Evolutionary conservation across 305 asterid genomes (phyloP).

Genomic region (Andrographis paniculata): DNA sequence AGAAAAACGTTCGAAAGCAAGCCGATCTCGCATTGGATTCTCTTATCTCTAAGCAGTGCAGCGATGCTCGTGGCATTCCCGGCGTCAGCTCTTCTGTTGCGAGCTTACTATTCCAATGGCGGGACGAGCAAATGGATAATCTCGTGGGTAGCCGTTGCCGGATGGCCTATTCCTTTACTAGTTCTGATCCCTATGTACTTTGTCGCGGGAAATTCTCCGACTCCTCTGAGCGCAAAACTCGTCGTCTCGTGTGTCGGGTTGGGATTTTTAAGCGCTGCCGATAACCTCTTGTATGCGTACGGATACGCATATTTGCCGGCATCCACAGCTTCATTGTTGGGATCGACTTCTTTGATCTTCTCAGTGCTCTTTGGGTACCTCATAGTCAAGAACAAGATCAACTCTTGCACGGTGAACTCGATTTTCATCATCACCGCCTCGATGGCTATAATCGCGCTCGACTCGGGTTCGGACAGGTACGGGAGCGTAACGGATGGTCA

Average conservation of each 20-base stretch:
- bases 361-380: constrained; percentile 68
- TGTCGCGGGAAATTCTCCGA: constrained; percentile 39
- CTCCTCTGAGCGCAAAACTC: constrained; percentile 54
- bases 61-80: constrained; percentile 81
- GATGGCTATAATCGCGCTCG: constrained; percentile 74
- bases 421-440: constrained; percentile 65
- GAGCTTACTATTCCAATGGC: constrained; percentile 70
- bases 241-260: constrained; percentile 38
- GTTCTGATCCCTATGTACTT: constrained; percentile 56
- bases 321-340: constrained; percentile 79
- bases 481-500: constrained; percentile 36
- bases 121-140: constrained; percentile 86
- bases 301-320: constrained; percentile 90
- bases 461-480: constrained; percentile 66
- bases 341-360: constrained; percentile 63
- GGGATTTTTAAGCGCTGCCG: constrained; percentile 78
- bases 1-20: constrained; percentile 38
- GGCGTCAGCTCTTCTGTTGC: constrained; percentile 77
- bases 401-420: constrained; percentile 52
- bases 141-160: constrained; percentile 87
- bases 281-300: constrained; percentile 85
- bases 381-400: constrained; percentile 65
- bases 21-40: constrained; percentile 75
- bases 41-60: constrained; percentile 43
- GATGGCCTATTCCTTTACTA: constrained; percentile 73